Conservation (phyloP, 2,329 filamentous ascomycete genomes). For the Verticillium zaregamsianum region DNA sequence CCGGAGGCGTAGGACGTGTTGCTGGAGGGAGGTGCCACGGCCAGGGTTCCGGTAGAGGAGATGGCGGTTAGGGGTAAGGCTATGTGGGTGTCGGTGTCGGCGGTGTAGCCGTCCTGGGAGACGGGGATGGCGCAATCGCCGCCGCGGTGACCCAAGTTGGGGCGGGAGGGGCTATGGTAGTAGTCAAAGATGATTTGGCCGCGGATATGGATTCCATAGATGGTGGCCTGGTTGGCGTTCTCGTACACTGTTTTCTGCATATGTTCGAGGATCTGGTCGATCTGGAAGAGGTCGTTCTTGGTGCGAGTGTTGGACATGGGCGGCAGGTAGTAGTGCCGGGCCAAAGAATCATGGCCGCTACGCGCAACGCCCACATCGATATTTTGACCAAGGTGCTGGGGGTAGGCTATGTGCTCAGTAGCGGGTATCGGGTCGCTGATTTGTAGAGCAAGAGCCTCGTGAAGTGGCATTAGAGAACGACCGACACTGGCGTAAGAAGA, state of each 20-base stretch:
- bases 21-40: slow-evolving; percentile 72
- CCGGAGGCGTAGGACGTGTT: slow-evolving; percentile 73
- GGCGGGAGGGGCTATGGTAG: slow-evolving; percentile 53
- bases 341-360: slow-evolving; percentile 52
- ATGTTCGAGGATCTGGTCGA: slow-evolving; percentile 92
- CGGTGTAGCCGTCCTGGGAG: slow-evolving; percentile 30
- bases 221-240: slow-evolving; percentile 74
- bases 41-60: slow-evolving; percentile 66
- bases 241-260: slow-evolving; percentile 97
- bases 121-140: slow-evolving; percentile 26
- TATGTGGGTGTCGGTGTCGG: slow-evolving; percentile 50
- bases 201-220: slow-evolving; percentile 70
- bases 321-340: slow-evolving; percentile 82
- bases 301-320: slow-evolving; percentile 84
- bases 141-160: slow-evolving; percentile 27
- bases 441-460: slow-evolving; percentile 64
- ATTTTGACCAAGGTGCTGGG: slow-evolving; percentile 27
- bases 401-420: slow-evolving; percentile 48
- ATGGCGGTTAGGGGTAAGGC: slow-evolving; percentile 56
- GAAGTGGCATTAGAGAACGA: slow-evolving; percentile 78
- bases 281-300: slow-evolving; percentile 88
- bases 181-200: slow-evolving; percentile 61
- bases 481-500: slow-evolving; percentile 85
- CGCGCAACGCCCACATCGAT: slow-evolving; percentile 53
- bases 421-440: slow-evolving; percentile 37